A percentile compares a stretch with the other conserved stretches of the same genome.
Conservation (phyloP, 2,329 filamentous ascomycete genomes). For the Rutstroemia sp. region DNA sequence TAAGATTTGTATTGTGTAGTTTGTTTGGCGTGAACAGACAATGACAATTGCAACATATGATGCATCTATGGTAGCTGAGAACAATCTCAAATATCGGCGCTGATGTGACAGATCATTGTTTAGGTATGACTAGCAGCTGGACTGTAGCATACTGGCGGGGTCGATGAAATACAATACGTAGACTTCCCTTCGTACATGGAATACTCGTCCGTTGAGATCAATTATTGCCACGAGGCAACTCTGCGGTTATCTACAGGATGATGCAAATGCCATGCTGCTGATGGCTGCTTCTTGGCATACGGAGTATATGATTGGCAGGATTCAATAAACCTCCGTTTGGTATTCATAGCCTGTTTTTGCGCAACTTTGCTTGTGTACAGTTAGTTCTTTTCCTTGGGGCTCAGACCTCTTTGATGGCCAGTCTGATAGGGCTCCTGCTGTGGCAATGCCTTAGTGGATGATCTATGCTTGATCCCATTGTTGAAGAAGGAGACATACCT, state of each 20-base stretch:
- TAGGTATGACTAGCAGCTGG: constrained; percentile 7
- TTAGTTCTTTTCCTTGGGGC: not conserved
- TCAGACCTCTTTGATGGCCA: not conserved
- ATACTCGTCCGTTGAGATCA: not conserved
- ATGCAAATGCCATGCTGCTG: constrained; percentile 6
- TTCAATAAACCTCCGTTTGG: constrained; percentile 14
- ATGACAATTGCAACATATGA: constrained; percentile 1
- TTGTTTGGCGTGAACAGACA: not conserved
- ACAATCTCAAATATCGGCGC: not conserved
- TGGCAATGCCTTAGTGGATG: not conserved
- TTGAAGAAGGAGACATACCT: not conserved
- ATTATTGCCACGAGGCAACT: constrained; percentile 20
- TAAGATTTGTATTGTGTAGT: not conserved
- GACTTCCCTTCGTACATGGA: not conserved
- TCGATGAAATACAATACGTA: not conserved
- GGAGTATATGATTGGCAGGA: constrained; percentile 3
- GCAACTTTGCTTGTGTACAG: too few species aligned
- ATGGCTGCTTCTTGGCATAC: constrained; percentile 5
- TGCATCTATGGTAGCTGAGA: not conserved
- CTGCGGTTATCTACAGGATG: constrained; percentile 18
- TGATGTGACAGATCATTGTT: constrained; percentile 4
- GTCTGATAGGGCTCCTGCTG: not conserved
- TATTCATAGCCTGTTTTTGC: not conserved
- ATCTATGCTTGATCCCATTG: not conserved
- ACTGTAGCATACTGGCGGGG: not conserved